phyloP scores from a whole-genome alignment of 208 protist species.

The Crithidia sp. region DNA sequence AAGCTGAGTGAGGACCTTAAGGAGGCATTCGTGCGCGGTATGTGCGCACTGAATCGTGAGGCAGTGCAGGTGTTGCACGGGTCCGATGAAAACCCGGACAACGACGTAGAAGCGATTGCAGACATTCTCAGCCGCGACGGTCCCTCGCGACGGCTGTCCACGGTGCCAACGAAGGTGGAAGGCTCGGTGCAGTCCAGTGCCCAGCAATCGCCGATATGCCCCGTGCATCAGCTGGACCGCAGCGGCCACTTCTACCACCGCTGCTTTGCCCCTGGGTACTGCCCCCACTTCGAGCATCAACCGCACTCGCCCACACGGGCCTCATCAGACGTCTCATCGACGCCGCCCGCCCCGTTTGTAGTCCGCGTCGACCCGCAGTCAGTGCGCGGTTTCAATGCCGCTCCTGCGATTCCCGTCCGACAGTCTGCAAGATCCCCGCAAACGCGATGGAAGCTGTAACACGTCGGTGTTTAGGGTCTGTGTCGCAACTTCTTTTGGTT shows the following conservation, averaged over 20 bases:
- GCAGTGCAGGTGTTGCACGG: slow-evolving; percentile 85
- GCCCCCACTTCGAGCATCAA: slow-evolving; percentile 5
- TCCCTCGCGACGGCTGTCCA: slow-evolving; percentile 8
- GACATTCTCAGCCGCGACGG: slow-evolving; percentile 53
- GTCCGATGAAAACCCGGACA: slow-evolving; percentile 32
- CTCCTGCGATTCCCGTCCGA: slow-evolving; percentile 5
- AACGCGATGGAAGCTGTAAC: slow-evolving; percentile 25
- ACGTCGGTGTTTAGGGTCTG: background rate
- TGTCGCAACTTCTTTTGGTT: background rate
- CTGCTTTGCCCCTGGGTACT: slow-evolving; percentile 65
- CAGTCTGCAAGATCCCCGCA: slow-evolving; percentile 13
- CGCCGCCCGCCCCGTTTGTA: slow-evolving; percentile 63
- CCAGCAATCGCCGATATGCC: slow-evolving; percentile 36
- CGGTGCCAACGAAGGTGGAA: slow-evolving; percentile 5
- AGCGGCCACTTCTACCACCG: slow-evolving; percentile 64
- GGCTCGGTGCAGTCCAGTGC: background rate
- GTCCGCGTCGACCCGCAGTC: slow-evolving; percentile 54
- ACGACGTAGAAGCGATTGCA: slow-evolving; percentile 52
- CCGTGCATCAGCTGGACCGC: slow-evolving; percentile 47
- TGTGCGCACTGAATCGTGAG: slow-evolving; percentile 91
- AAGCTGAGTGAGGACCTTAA: slow-evolving; percentile 71
- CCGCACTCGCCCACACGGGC: slow-evolving; percentile 3
- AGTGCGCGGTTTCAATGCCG: slow-evolving; percentile 23
- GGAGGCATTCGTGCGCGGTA: slow-evolving; percentile 83
- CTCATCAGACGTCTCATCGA: background rate